These are phyloP conservation scores for Pseudozyma sp. DNA, from an alignment of 1,284 basidiomycete species.

Conservation along the genomic window DNA sequence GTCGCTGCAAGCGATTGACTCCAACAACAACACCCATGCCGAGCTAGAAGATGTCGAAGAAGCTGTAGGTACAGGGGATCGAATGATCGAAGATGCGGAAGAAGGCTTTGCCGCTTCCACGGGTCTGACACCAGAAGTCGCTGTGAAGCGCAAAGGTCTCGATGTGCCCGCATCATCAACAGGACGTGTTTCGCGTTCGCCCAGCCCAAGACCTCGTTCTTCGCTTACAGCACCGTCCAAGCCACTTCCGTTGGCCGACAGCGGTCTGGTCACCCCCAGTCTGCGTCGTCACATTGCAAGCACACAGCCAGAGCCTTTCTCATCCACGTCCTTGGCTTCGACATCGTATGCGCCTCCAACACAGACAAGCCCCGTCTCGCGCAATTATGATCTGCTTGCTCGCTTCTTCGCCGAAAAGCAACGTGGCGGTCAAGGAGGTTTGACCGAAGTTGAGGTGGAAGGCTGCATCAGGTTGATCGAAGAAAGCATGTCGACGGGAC, in stretches of 20 bases:
- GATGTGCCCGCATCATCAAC: slow-evolving; percentile 1
- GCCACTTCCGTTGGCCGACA: slow-evolving; percentile 34
- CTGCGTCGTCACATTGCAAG: slow-evolving; percentile 29
- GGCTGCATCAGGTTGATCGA: slow-evolving; percentile 58
- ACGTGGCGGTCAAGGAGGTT: slow-evolving; percentile 36
- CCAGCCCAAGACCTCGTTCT: slow-evolving; percentile 14
- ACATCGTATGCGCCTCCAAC: slow-evolving; percentile 17
- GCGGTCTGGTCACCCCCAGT: slow-evolving; percentile 40
- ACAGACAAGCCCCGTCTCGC: slow-evolving; percentile 50
- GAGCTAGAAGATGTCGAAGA: slow-evolving; percentile 10
- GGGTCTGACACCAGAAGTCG: neutral
- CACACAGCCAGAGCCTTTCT: neutral
- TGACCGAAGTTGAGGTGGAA: slow-evolving; percentile 57
- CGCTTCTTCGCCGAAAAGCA: slow-evolving; percentile 61
- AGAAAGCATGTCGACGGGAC: slow-evolving; percentile 47
- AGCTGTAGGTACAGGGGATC: slow-evolving; percentile 23
- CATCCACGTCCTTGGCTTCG: slow-evolving; percentile 22
- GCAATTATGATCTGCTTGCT: slow-evolving; percentile 57
- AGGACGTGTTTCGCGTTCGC: slow-evolving; percentile 9
- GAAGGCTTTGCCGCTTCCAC: slow-evolving; percentile 9
- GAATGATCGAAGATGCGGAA: slow-evolving; percentile 43
- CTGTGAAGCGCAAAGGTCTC: slow-evolving; percentile 4
- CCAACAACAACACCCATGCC: neutral
- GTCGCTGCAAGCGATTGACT: neutral
- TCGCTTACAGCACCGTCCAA: slow-evolving; percentile 20